These are phyloP conservation scores for Mediolabrus comicus DNA, from an alignment of 108 stramenopile genomes.

Conservation along the genomic window DNA sequence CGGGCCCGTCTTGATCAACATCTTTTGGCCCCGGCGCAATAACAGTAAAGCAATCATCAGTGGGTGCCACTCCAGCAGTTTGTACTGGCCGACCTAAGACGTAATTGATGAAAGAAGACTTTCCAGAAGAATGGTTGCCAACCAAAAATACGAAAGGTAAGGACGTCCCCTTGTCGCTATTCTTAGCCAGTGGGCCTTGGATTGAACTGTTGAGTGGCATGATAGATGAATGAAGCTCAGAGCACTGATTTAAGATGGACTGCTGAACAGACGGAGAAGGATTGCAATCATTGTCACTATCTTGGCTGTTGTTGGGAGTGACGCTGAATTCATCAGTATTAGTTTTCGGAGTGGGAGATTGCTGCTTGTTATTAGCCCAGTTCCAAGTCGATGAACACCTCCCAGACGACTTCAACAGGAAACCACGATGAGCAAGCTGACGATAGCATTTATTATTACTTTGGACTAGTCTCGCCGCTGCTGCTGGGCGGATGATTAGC, in stretches of 20 bases:
- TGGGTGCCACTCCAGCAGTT: constrained; percentile 99
- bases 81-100: constrained; percentile 89
- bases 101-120: constrained; percentile 97
- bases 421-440: neutral
- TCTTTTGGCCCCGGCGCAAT: constrained; percentile 94
- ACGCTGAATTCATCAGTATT: neutral
- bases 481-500: neutral
- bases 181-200: constrained; percentile 57
- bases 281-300: constrained; percentile 2
- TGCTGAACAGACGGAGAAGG: constrained; percentile 27
- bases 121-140: constrained; percentile 96
- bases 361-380: neutral
- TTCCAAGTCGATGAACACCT: neutral
- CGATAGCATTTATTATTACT: too few species aligned
- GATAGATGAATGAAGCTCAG: constrained; percentile 53
- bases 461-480: neutral
- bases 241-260: constrained; percentile 44
- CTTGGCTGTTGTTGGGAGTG: neutral
- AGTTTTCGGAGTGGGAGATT: too few species aligned
- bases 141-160: constrained; percentile 96
- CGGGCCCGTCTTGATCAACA: constrained; percentile 90
- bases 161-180: constrained; percentile 64
- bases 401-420: neutral
- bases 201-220: constrained; percentile 67
- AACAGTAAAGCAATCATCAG: constrained; percentile 98